Base-by-base conservation (phyloP, 2,329 filamentous ascomycete species). In the Xylariaceae sp. region DNA sequence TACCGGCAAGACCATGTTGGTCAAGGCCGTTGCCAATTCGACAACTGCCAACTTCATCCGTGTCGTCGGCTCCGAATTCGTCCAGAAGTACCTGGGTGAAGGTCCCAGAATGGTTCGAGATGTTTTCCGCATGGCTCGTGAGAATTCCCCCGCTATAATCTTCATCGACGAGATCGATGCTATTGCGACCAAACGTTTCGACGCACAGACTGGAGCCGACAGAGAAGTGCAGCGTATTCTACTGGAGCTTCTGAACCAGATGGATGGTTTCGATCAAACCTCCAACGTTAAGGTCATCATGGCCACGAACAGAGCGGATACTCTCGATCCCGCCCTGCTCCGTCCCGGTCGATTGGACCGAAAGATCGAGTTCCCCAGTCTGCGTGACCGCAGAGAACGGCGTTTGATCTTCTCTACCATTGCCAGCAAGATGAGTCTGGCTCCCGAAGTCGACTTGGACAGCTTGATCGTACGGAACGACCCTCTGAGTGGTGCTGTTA, bases 281-380 rank as follows among this genome's bases (percentile, higher is more conserved):
- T 90, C 91, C 74, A 99, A 99, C 76, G 94, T 99, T 77, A 99
- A 99, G 81, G 94, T 99, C 74, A 99, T 99, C 79, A 99, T 99
- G 94, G 94, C 94, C 67, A 99, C 94, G 67, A 99, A 99, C 81
- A 89, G 94, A 74, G 93, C 94, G 66, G 94, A 97, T 75, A 99
- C 94, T 5, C 83, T 99, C 65, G 94, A 99, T 73, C 94, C 94
- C 13, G 94, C 94, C 48, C 83, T 99, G 63, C 85, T 99, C 62
- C 91, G 94, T 70, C 94, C 94, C 37, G 94, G 94, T 67, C 92
- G 94, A 80, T 82, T 99, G 60, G 94, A 99, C 77, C 85, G 94
- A 73, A 99, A 99, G 83, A 99, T 99, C 66, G 94, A 99, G 76
- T 99, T 99, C 76, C 94, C 94, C n/a, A 92, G 85, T 62, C 84